Percentiles rank a stretch among this genome's conserved stretches.
phyloP scores from a whole-genome alignment of 1,284 basidiomycete genomes.

The Anthracocystis walkeri region DNA sequence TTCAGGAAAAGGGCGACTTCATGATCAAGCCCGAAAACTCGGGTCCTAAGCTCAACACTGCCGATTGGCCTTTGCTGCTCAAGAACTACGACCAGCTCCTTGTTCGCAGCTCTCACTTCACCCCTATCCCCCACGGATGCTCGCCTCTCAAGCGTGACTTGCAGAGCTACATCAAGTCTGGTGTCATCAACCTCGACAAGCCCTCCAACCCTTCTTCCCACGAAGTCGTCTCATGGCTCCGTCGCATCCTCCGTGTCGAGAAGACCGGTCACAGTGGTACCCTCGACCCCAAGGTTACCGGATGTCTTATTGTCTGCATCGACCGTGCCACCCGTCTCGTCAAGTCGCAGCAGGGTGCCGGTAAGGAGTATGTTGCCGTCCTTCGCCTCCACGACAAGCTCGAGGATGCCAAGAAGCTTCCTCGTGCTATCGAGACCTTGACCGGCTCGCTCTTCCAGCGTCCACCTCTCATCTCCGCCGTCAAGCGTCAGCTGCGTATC shows the following conservation, averaged over 20 bases:
- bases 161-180: conserved; percentile 90
- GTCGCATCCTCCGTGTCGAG: conserved; percentile 93
- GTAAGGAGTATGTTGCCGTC: conserved; percentile 99
- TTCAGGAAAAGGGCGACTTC: conserved; percentile 66
- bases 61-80: conserved; percentile 95
- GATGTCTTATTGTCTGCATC: conserved; percentile 98
- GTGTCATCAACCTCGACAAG: conserved; percentile 99
- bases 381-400: conserved; percentile 89
- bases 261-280: conserved; percentile 99
- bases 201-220: conserved; percentile 99
- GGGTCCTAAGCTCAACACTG: conserved; percentile 78
- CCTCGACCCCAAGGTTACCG: conserved; percentile 98
- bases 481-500: conserved; percentile 97
- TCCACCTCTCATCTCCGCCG: conserved; percentile 97
- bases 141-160: conserved; percentile 95
- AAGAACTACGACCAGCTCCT: conserved; percentile 89
- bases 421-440: conserved; percentile 93
- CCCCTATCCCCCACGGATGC: conserved; percentile 91
- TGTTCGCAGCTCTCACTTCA: conserved; percentile 95
- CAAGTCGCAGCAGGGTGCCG: conserved; percentile 97
- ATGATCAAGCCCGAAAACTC: conserved; percentile 71
- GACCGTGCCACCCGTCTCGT: conserved; percentile 99
- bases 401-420: conserved; percentile 84
- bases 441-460: conserved; percentile 99
- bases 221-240: conserved; percentile 98